Evolutionary conservation across 2,329 filamentous ascomycete genomes (phyloP).

Genomic region (Aspergillus ibericus): DNA sequence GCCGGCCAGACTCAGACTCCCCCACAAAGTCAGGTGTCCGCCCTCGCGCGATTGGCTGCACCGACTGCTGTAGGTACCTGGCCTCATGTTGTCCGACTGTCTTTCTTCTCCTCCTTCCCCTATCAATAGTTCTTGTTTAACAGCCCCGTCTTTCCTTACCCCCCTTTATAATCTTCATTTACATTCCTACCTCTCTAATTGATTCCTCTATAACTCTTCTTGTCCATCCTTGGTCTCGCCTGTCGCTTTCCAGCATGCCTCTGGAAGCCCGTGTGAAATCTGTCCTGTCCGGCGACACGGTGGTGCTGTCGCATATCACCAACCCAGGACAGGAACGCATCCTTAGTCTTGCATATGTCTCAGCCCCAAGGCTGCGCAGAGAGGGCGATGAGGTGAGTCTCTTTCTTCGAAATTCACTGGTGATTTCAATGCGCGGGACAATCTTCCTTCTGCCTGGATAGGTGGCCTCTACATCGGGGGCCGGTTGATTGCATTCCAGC

Average conservation of each 20-base stretch:
- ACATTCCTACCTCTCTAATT: slow-evolving; percentile 9
- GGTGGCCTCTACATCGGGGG: slow-evolving; percentile 18
- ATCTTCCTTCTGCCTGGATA: slow-evolving; percentile 7
- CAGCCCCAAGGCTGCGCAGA: slow-evolving; percentile 79
- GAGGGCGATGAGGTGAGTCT: slow-evolving; percentile 76
- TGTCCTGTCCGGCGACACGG: slow-evolving; percentile 88
- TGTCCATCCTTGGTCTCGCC: slow-evolving; percentile 9
- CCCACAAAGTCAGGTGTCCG: slow-evolving; percentile 33
- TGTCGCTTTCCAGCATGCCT: slow-evolving; percentile 34
- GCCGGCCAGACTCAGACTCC: slow-evolving; percentile 9
- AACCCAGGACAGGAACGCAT: slow-evolving; percentile 81
- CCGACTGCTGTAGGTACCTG: slow-evolving; percentile 7
- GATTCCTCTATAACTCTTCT: slow-evolving; percentile 1
- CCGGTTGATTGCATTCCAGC: background rate
- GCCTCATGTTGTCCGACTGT: slow-evolving; percentile 26
- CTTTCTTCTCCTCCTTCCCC: slow-evolving; percentile 9
- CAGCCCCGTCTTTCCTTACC: background rate
- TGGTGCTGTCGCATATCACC: slow-evolving; percentile 77
- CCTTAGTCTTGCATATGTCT: slow-evolving; percentile 88
- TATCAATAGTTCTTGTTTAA: background rate
- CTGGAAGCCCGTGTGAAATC: slow-evolving; percentile 78
- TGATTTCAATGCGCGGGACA: background rate
- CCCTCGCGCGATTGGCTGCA: slow-evolving; percentile 13
- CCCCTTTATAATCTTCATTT: slow-evolving; percentile 11
- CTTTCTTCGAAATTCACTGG: background rate